Base-by-base conservation (phyloP, 2,329 filamentous ascomycete genomes). In the Phoma sp. region DNA sequence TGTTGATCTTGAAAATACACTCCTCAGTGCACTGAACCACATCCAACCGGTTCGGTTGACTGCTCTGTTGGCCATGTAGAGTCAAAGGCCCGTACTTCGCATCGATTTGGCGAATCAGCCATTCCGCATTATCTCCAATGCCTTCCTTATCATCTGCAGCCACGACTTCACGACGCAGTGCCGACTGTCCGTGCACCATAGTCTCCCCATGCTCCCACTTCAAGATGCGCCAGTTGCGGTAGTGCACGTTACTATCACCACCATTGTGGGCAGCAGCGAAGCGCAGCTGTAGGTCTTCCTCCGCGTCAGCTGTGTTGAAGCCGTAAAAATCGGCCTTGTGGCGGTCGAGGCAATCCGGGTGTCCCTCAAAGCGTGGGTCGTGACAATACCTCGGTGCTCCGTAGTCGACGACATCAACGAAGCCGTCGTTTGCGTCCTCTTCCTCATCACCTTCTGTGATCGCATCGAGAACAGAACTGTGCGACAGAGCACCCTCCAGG, bases 151-250 rank as follows among this genome's bases (percentile, higher is more conserved):
- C 10, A 7, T 45, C 29, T 4, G 30, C 29, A 7, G 15, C 25
- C 4, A 20, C 5, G 3, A 42, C 26, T 15, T 47, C 32, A 18
- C 10, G 28, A 12, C 42, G 30, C 15, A 56, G 25, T 5, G 25
- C 37, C 3, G 34, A 46, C 15, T 25, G 36, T 10, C 53, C 53
- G 28, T 50, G 42, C 7, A 56, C 42, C 20, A 51, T 21, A 5
- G 18, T 39, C 39, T 43, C 32, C 2, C 39, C 39, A 21, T 38
- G 15, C 2, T 51, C 39, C 32, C 26, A 42, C 32, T 51, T 51
- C 17, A 45, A n/a, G 2, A 9, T 10, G 17, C 23, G 42, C 37
- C 50, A 42, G 11, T 53, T 30, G 25, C 20, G 32, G 26, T 51
- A 51, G 18, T 33, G 42, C 5, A 26, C 29, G 7, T n/a, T 18